Percentiles rank a stretch among this genome's conserved stretches.
phyloP scores from a whole-genome alignment of 1,284 basidiomycete genomes.

The Ustilago shanxiensis region DNA sequence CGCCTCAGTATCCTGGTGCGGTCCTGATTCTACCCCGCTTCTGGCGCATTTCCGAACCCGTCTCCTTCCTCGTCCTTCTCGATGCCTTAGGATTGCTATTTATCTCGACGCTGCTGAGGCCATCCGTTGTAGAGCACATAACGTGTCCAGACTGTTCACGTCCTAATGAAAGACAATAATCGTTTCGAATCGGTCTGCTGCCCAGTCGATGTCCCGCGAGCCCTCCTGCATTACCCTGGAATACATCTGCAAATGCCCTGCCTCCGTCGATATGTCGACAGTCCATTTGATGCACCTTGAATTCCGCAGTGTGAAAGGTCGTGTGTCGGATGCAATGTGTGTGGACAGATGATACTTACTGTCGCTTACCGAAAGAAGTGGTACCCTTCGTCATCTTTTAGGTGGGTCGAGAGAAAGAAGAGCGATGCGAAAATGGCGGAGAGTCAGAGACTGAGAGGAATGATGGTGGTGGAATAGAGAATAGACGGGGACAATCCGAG shows the following conservation, averaged over 20 bases:
- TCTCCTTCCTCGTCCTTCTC: no score
- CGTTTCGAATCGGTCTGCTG: no score
- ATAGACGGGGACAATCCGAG: slow-evolving; percentile 28
- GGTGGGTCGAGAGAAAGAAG: slow-evolving; percentile 10
- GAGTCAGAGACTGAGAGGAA: slow-evolving; percentile 23
- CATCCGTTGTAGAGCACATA: no score
- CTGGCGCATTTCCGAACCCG: no score
- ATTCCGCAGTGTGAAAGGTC: slow-evolving; percentile 77
- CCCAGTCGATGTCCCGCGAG: no score
- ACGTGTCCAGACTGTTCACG: no score
- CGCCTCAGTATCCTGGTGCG: neutral
- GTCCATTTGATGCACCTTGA: neutral
- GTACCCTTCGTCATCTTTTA: slow-evolving; percentile 69
- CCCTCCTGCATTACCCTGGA: no score
- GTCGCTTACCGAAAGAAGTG: slow-evolving; percentile 70
- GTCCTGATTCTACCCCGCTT: neutral
- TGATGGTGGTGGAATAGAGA: neutral
- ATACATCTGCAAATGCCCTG: no score
- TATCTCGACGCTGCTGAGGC: no score
- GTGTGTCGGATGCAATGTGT: slow-evolving; percentile 80
- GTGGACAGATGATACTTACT: slow-evolving; percentile 62
- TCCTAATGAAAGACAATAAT: no score
- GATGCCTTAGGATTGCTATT: no score
- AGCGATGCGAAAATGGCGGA: neutral
- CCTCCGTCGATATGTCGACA: no score